These are phyloP conservation scores for Medicago ruthenica DNA, from an alignment of 306 rosid genomes.

Conservation along the genomic window DNA sequence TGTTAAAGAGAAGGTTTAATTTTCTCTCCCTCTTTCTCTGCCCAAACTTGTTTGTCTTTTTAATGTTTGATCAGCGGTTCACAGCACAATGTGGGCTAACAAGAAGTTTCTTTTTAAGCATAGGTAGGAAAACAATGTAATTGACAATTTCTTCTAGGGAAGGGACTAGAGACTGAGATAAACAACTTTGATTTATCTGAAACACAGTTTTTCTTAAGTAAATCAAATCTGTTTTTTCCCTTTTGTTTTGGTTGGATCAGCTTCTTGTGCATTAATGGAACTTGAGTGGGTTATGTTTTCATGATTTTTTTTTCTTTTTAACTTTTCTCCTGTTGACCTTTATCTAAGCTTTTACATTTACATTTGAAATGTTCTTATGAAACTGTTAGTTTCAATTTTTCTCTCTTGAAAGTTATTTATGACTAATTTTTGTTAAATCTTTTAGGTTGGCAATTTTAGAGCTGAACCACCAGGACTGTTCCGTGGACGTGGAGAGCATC, in stretches of 20 bases:
- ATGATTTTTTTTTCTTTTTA: slow-evolving; percentile 16
- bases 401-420: slow-evolving; percentile 16
- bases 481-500: slow-evolving; percentile 99
- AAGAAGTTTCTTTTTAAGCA: too few species aligned
- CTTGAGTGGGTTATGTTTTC: slow-evolving; percentile 15
- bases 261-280: background rate
- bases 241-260: too few species aligned
- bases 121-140: too few species aligned
- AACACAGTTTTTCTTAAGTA: too few species aligned
- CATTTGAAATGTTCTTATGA: slow-evolving; percentile 17
- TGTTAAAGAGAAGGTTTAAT: slow-evolving; percentile 90
- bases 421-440: slow-evolving; percentile 31
- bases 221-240: too few species aligned
- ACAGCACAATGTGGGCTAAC: too few species aligned
- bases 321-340: slow-evolving; percentile 18
- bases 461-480: slow-evolving; percentile 98
- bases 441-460: slow-evolving; percentile 97
- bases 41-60: background rate
- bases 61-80: too few species aligned
- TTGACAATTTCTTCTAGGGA: too few species aligned
- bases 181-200: too few species aligned
- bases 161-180: too few species aligned
- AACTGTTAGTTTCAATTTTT: slow-evolving; percentile 27
- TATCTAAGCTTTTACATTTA: background rate
- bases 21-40: slow-evolving; percentile 1